phyloP scores from a whole-genome alignment of 352 stramenopile genomes.

The Globisporangium cylindrosporum region DNA sequence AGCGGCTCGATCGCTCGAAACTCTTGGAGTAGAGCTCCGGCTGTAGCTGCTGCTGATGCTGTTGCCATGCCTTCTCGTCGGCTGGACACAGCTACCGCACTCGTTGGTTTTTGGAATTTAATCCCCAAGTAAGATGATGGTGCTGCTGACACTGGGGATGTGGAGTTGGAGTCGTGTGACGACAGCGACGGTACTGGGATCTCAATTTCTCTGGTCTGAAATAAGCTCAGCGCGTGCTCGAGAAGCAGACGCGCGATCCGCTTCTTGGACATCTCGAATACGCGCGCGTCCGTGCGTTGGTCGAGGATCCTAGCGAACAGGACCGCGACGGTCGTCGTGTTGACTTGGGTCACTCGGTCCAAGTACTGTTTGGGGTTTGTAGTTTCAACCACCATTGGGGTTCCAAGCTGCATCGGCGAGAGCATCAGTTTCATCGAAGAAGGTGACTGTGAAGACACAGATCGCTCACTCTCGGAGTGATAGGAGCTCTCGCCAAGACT shows the following conservation, averaged over 20 bases:
- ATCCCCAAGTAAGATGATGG: neutral
- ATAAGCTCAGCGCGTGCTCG: neutral
- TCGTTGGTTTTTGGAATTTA: neutral
- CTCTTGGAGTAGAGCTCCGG: neutral
- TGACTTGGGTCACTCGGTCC: conserved; percentile 27
- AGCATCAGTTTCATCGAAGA: no score
- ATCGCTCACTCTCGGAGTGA: no score
- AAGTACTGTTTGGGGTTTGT: conserved; percentile 24
- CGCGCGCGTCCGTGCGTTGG: conserved; percentile 28
- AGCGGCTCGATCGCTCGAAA: neutral
- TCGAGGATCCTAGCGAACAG: conserved; percentile 41
- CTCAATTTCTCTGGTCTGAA: neutral
- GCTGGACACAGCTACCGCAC: neutral
- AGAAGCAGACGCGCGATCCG: neutral
- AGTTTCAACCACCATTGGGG: no score
- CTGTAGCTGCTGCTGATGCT: neutral
- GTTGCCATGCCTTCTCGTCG: neutral
- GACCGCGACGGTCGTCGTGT: conserved; percentile 29
- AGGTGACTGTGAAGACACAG: no score
- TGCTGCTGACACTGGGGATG: neutral
- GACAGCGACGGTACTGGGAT: neutral
- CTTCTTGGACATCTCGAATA: conserved; percentile 26
- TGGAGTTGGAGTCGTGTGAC: neutral
- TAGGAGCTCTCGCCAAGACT: no score
- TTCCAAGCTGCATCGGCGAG: no score